These are phyloP conservation scores for Phytophthora lateralis DNA, from an alignment of 352 stramenopile species.

Conservation along the genomic window DNA sequence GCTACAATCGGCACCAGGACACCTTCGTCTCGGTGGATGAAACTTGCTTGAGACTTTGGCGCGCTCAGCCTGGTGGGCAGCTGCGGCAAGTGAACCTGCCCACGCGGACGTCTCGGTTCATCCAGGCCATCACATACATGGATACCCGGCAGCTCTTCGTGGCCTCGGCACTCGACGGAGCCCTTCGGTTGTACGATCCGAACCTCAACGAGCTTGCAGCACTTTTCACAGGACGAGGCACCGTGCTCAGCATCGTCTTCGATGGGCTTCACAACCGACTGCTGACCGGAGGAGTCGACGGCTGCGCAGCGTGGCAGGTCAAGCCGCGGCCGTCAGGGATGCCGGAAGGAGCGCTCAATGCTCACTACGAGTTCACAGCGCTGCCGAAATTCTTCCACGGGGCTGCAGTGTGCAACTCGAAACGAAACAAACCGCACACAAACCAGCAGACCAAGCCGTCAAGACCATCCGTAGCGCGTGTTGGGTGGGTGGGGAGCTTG, in stretches of 20 bases:
- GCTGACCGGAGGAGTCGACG: conserved; percentile 66
- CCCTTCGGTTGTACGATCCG: conserved; percentile 65
- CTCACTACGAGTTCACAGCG: conserved; percentile 62
- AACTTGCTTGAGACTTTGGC: conserved; percentile 55
- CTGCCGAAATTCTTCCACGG: conserved; percentile 53
- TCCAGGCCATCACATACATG: conserved; percentile 69
- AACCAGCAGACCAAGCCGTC: conserved; percentile 22
- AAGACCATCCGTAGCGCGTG: conserved; percentile 10
- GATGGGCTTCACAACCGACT: conserved; percentile 57
- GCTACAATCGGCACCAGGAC: conserved; percentile 72
- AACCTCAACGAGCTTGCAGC: conserved; percentile 62
- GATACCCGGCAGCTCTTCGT: conserved; percentile 67
- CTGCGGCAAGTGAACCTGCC: conserved; percentile 59
- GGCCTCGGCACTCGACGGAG: conserved; percentile 63
- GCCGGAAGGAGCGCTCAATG: conserved; percentile 50
- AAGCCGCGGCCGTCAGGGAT: conserved; percentile 39
- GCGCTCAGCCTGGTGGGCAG: conserved; percentile 27
- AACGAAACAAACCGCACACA: conserved; percentile 15
- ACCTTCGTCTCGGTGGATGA: conserved; percentile 71
- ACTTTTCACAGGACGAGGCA: conserved; percentile 51
- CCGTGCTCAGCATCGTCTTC: conserved; percentile 62
- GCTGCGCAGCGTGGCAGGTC: conserved; percentile 66
- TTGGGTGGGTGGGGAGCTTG: conserved; percentile 55
- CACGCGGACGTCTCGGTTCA: conserved; percentile 56
- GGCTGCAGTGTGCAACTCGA: conserved; percentile 3